phyloP scores from a whole-genome alignment of 352 stramenopile species.

The Phytopythium ostracodes region DNA sequence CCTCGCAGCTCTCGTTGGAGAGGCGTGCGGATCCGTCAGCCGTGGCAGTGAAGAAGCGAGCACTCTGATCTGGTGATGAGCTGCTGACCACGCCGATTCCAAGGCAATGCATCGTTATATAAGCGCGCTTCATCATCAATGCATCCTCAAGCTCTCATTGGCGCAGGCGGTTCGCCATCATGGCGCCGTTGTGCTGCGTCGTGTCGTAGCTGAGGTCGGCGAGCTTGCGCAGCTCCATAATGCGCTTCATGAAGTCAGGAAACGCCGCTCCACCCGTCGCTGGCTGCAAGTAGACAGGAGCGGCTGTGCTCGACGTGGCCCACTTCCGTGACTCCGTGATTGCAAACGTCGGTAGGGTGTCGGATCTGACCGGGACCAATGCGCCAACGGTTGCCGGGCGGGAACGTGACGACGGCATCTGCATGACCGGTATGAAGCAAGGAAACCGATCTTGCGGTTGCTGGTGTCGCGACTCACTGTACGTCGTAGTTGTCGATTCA shows the following conservation, averaged over 20 bases:
- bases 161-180: constrained; percentile 16
- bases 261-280: constrained; percentile 2
- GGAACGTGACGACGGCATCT: neutral
- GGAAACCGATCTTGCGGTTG: neutral
- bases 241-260: constrained; percentile 16
- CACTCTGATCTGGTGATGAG: too few species aligned
- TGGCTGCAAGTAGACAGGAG: neutral
- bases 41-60: too few species aligned
- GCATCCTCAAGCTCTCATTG: neutral
- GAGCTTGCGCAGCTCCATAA: constrained; percentile 21
- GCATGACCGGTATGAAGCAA: neutral
- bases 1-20: too few species aligned
- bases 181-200: constrained; percentile 17
- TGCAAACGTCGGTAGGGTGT: neutral
- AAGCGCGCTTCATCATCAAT: neutral
- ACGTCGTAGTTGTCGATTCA: neutral
- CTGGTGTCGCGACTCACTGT: neutral
- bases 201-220: constrained; percentile 29
- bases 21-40: too few species aligned
- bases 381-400: neutral
- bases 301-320: neutral
- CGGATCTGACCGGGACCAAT: neutral
- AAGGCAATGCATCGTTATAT: neutral
- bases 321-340: neutral
- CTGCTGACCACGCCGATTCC: too few species aligned